These are phyloP conservation scores for Hanseniaspora lachancei DNA, from an alignment of 805 yeast genomes.

Conservation along the genomic window DNA sequence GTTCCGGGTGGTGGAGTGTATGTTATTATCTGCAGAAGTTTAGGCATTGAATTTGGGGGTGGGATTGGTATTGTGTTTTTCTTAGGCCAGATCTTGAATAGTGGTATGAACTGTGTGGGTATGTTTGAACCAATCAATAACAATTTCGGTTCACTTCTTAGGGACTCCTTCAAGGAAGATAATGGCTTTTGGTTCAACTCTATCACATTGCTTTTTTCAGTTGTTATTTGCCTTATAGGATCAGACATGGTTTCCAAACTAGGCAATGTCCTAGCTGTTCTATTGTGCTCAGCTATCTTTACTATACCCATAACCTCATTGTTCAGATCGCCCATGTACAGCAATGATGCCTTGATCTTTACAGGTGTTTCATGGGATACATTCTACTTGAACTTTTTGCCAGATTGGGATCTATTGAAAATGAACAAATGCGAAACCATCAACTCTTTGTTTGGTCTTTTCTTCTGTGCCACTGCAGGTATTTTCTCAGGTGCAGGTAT, in stretches of 20 bases:
- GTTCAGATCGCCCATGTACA: constrained; percentile 45
- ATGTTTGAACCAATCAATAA: constrained; percentile 78
- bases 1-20: constrained; percentile 98
- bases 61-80: constrained; percentile 90
- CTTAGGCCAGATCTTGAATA: constrained; percentile 83
- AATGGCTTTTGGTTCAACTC: constrained; percentile 66
- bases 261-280: constrained; percentile 57
- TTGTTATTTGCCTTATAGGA: constrained; percentile 67
- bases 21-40: constrained; percentile 86
- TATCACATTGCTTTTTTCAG: constrained; percentile 51
- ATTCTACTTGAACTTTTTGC: constrained; percentile 52
- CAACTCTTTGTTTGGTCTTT: constrained; percentile 78
- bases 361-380: constrained; percentile 67
- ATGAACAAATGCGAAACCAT: constrained; percentile 53
- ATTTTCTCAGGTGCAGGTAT: constrained; percentile 96
- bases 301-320: constrained; percentile 73
- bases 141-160: constrained; percentile 45
- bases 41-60: constrained; percentile 98
- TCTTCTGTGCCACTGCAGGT: constrained; percentile 97
- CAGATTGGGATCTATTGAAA: constrained; percentile 76
- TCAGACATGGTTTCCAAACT: constrained; percentile 70
- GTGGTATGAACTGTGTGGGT: constrained; percentile 91
- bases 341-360: constrained; percentile 39
- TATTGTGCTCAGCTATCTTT: constrained; percentile 56
- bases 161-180: constrained; percentile 7